phyloP scores from a whole-genome alignment of 2,329 filamentous ascomycete genomes.

The Cadophora luteo-olivacea region DNA sequence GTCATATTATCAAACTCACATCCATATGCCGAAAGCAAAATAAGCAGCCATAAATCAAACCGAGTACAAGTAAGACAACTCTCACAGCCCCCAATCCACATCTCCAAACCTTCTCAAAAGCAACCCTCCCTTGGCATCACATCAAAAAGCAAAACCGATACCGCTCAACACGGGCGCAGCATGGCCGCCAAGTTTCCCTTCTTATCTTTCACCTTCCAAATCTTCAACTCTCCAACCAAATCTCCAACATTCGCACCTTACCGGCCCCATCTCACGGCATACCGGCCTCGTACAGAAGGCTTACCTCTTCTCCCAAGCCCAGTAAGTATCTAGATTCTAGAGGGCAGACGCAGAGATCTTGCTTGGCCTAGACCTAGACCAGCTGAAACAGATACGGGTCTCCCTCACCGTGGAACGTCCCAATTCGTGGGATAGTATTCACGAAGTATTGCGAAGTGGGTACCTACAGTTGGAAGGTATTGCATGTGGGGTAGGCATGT shows the following conservation, averaged over 20 bases:
- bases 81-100: neutral
- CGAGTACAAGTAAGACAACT: neutral
- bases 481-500: neutral
- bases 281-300: slow-evolving; percentile 2
- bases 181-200: neutral
- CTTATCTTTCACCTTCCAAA: neutral
- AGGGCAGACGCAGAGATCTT: neutral
- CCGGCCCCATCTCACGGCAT: slow-evolving; percentile 9
- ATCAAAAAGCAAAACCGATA: slow-evolving; percentile 7
- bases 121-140: slow-evolving; percentile 17
- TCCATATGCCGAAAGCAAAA: neutral
- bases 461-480: neutral
- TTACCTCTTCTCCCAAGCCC: neutral
- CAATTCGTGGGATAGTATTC: neutral
- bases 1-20: neutral
- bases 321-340: too few relatives aligned
- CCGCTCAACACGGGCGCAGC: slow-evolving; percentile 5
- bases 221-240: neutral
- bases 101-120: neutral
- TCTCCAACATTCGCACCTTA: neutral
- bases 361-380: slow-evolving; percentile 16
- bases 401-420: neutral
- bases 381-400: slow-evolving; percentile 12
- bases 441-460: neutral
- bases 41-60: neutral